Percentiles rank a stretch among this genome's conserved stretches.
Evolutionary conservation across 164 flowering plant species (phyloP).

Genomic region (Sextonia rubra): DNA sequence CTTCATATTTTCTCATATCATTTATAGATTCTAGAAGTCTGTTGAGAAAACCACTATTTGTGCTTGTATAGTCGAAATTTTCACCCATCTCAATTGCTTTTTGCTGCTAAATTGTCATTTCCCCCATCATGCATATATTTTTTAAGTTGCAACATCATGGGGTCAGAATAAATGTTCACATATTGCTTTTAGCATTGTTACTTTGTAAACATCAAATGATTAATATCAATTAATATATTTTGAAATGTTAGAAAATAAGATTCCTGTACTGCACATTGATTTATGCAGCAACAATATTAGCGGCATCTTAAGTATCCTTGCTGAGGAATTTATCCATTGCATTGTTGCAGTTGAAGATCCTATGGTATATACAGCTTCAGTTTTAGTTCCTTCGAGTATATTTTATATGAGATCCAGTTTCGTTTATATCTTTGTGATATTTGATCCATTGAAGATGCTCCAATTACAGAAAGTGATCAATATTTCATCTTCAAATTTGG

Average conservation of each 20-base stretch:
- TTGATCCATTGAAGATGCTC: not conserved
- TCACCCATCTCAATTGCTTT: not conserved
- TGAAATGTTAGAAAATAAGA: not conserved
- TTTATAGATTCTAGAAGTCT: not conserved
- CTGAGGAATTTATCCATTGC: not conserved
- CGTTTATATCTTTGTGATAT: not conserved
- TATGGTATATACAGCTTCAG: not conserved
- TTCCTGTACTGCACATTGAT: not conserved
- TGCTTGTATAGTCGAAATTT: not conserved
- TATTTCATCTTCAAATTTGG: not conserved
- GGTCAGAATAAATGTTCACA: not conserved
- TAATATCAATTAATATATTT: too few relatives aligned
- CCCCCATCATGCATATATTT: not conserved
- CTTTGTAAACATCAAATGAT: too few relatives aligned
- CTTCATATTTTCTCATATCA: not conserved
- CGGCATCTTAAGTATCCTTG: not conserved
- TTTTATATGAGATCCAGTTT: not conserved
- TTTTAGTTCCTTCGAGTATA: not conserved
- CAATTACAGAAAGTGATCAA: not conserved
- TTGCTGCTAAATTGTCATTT: not conserved
- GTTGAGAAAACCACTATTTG: not conserved
- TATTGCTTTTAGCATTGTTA: not conserved
- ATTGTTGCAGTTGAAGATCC: not conserved
- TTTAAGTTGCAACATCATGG: not conserved
- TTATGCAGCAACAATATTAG: not conserved